Evolutionary conservation across 2,329 filamentous ascomycete genomes (phyloP), one percentile per base, ranked within the genome.

Genomic region (Chaetomiaceae sp.): DNA sequence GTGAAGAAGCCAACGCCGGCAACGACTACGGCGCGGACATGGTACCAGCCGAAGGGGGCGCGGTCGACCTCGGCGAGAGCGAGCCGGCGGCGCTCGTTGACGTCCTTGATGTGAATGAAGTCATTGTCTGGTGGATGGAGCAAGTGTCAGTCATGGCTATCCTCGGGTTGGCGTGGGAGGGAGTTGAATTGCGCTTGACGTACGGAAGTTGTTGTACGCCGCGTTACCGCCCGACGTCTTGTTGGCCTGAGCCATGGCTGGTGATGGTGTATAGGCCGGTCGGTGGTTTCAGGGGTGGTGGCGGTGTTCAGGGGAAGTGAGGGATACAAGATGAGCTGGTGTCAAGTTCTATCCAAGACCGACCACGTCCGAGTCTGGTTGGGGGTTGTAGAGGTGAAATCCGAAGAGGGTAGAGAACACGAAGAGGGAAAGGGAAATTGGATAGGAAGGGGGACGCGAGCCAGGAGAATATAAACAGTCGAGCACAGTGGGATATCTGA

Each of bases 1-100:
- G 88, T 92, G 70, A 93, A 93, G 80, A 95, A 93, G 60, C 88
- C 89, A 55, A 92, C 85, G 61, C 89, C 88, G 25, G 87, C 87
- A 20, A 92, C 87, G 8, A 87, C 71, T 48, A 87, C 79, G 51
- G 87, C 85, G 35, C 87, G 80, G 52, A 91, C 80, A 64, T 93
- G 88, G 65, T 90, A 89, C 87, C 87, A 92, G 63, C 87, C 85
- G 55, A 92, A 91, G 3, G 83, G 83, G 9, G 86, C 87, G 71
- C 85, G 85, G 72, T 92, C 87, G 60, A 92, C 85, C 69, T 91
- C 85, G 33, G 86, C 86, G 46, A 93, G 83, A 37, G 88, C 88
- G 27, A 89, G 81, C 56, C 87, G 81, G 58, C 88, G 79, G 50
- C 87, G 83, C 75, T 92, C 87, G 59, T 89, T 89, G 54, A 86